Base-by-base conservation (phyloP, 2,329 filamentous ascomycete species). In the Talaromyces funiculosus region DNA sequence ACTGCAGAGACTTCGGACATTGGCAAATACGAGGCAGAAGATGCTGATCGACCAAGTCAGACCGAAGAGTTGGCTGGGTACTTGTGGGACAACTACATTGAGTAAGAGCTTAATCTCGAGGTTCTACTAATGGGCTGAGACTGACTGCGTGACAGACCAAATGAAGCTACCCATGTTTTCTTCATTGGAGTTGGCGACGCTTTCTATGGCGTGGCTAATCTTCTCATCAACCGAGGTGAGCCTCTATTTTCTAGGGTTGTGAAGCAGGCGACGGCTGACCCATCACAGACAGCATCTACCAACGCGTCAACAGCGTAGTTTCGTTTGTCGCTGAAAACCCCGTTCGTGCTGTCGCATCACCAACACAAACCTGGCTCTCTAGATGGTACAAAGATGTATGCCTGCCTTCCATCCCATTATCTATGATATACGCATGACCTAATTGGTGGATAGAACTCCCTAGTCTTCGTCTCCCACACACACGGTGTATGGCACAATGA, bases 21-120 rank as follows among this genome's bases (percentile, higher is more conserved):
- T 4, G 66, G 64, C 20, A 67, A 65, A 63, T 75, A 81, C 45
- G 72, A 88, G 63, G 78, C 80, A 7, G 73, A 77, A 8, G 70
- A 76, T 62, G 76, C 65, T 66, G 75, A 71, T 59, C 84, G 84
- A 72, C 86, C 84, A 62, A 72, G 72, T 24, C 80, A 80, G 58
- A 82, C 81, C 0, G 86, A 89, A 63, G 87, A 93, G 63, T 78
- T 97, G 10, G 85, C 93, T 4, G 86, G 84, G 62, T 97, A 96
- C 69, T 79, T 99, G 14, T 99, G 94, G 94, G 92, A 97, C 67
- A 99, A 99, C 71, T 97, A 97, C 70, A 86, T 99, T 20, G 90
- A 96, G 79, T 85, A 74, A 67, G 79, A n/a, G 5, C 66, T 2
- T n/a, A 5, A 9, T 35, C 4, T 22, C 18, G 16, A 20, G 45